Evolutionary conservation across 352 stramenopile genomes (phyloP).

Genomic region (Pythium rishiriense): DNA sequence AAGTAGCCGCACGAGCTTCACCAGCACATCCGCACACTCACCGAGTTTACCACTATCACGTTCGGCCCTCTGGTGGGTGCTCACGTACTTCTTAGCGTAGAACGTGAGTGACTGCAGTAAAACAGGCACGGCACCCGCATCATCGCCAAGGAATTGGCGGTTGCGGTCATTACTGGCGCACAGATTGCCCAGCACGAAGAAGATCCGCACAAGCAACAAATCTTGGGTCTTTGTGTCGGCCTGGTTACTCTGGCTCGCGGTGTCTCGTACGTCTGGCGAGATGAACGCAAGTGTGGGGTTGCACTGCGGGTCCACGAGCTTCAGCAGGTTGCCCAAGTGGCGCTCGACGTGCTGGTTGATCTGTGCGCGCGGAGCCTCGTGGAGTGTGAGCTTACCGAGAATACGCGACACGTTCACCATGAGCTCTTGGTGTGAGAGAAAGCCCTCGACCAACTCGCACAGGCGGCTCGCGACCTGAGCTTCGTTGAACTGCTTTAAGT

Average conservation of each 20-base stretch:
- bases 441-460: constrained; percentile 44
- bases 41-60: background rate
- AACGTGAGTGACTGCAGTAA: constrained; percentile 50
- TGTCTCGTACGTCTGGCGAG: background rate
- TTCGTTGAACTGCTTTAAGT: constrained; percentile 74
- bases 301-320: constrained; percentile 41
- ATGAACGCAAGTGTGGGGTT: constrained; percentile 42
- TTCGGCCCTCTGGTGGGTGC: background rate
- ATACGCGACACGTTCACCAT: constrained; percentile 81
- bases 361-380: constrained; percentile 66
- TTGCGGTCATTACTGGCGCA: constrained; percentile 85
- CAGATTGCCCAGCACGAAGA: constrained; percentile 87
- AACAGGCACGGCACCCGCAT: constrained; percentile 31
- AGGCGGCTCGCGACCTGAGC: constrained; percentile 46
- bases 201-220: constrained; percentile 67
- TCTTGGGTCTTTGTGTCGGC: constrained; percentile 47
- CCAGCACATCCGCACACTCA: constrained; percentile 51
- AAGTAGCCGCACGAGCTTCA: constrained; percentile 81
- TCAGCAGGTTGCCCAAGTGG: constrained; percentile 48
- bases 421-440: constrained; percentile 60
- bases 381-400: constrained; percentile 79
- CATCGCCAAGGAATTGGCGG: constrained; percentile 40
- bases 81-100: constrained; percentile 42
- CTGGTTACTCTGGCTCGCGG: constrained; percentile 30
- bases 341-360: constrained; percentile 48